Base-by-base conservation (phyloP, 768 basidiomycete species). In the Tricholoma furcatifolium region DNA sequence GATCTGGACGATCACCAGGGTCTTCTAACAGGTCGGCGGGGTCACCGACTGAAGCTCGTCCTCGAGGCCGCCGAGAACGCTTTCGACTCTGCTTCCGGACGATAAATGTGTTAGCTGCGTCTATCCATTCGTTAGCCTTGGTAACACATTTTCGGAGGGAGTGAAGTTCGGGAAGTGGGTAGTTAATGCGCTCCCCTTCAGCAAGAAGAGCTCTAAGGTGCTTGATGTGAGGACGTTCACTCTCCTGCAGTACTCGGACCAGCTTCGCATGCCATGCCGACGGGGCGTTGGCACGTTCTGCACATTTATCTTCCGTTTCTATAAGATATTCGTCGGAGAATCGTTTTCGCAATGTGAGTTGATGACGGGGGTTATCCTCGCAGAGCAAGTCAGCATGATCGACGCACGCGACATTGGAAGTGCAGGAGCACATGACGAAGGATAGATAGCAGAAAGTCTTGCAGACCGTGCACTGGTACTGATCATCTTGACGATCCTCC, bases 371-470 rank as follows among this genome's bases (percentile, higher is more conserved):
- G 32, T 77, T 64, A 68, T 74, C 66, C 67, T 76, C 81, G 72
- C 95, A 98, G 15, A 96, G 78, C 18, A 85, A 74, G 32, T 87
- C 76, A 27, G 79, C 79, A 70, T 98, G 96, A 51, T 95, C 89
- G 44, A 90, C 81, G 67, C 97, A 99, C 11, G 86, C 83, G 31
- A 96, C 84, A 57, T 84, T 81, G 47, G 70, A 81, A 39, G 86
- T 86, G 76, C 93, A 94, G 30, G 74, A 72, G 66, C 93, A 94
- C 52, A 82, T 85, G 65, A 98, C 77, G 64, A 97, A 95, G 1
- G 97, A 94, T 38, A 99, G 83, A 68, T 97, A 98, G 70, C 90
- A 94, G 71, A 96, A 98, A 4, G 78, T 82, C 66, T 97, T 95
- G 87, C 97, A 98, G 58, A 88, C 71, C 45, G 78, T 73, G 78